phyloP scores from a whole-genome alignment of 768 basidiomycete species.

The Mycena chlorophos region DNA sequence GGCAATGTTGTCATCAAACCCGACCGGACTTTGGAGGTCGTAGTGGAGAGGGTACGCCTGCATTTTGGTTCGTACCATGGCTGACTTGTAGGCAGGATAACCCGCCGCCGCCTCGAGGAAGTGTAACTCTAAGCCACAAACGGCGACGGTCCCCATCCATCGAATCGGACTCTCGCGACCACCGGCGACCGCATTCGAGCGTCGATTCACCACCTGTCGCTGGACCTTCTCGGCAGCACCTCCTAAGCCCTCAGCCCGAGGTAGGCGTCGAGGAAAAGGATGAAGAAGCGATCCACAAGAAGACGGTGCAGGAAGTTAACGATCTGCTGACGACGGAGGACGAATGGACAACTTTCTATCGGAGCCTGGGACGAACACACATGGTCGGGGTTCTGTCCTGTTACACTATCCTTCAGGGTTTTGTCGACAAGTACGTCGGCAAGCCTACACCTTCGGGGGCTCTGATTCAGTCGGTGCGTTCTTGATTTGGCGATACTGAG shows the following conservation, averaged over 20 bases:
- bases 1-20: slow-evolving; percentile 58
- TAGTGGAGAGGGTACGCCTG: slow-evolving; percentile 57
- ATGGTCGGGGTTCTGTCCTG: background rate
- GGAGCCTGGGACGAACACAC: background rate
- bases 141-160: slow-evolving; percentile 12
- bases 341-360: slow-evolving; percentile 48
- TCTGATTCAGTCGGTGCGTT: slow-evolving; percentile 50
- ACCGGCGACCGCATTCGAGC: background rate
- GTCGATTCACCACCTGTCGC: slow-evolving; percentile 2
- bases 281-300: background rate
- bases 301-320: background rate
- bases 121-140: slow-evolving; percentile 4
- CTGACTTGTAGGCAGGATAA: background rate
- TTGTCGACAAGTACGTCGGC: slow-evolving; percentile 48
- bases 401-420: slow-evolving; percentile 46
- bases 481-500: background rate
- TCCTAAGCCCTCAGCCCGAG: background rate
- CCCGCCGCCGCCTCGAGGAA: background rate
- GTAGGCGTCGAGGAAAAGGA: background rate
- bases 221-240: slow-evolving; percentile 1
- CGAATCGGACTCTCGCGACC: background rate
- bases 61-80: slow-evolving; percentile 1
- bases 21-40: slow-evolving; percentile 56
- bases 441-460: slow-evolving; percentile 41
- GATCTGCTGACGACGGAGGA: slow-evolving; percentile 28